phyloP scores from a whole-genome alignment of 768 basidiomycete species.

The Royoungia palumana region DNA sequence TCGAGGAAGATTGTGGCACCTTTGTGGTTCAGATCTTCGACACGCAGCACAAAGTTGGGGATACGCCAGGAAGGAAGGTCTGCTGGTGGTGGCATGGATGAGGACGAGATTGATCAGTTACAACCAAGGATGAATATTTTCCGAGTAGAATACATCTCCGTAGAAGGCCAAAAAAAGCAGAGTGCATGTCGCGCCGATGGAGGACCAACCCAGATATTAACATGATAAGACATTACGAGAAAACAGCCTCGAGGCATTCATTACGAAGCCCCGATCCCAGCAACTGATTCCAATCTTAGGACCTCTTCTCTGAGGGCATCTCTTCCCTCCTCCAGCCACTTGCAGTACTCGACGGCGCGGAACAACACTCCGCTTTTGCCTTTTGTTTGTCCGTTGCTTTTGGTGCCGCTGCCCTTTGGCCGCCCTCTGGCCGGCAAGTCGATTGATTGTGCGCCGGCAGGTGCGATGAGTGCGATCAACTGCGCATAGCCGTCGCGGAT shows the following conservation, averaged over 20 bases:
- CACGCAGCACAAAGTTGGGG: conserved; percentile 51
- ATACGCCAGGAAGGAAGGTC: conserved; percentile 44
- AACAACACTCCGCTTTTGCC: conserved; percentile 90
- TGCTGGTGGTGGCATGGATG: conserved; percentile 23
- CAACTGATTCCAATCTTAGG: conserved; percentile 60
- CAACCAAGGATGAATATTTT: background rate
- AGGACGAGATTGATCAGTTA: background rate
- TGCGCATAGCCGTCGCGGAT: conserved; percentile 90
- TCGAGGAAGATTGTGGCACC: conserved; percentile 57
- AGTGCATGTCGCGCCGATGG: too few relatives aligned
- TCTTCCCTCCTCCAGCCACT: conserved; percentile 82
- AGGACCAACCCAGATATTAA: too few relatives aligned
- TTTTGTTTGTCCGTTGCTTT: conserved; percentile 67
- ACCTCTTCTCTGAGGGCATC: conserved; percentile 71
- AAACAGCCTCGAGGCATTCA: conserved; percentile 18
- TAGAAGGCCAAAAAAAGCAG: too few relatives aligned
- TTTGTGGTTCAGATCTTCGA: conserved; percentile 58
- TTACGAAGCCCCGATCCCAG: conserved; percentile 41
- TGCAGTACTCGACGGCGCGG: conserved; percentile 80
- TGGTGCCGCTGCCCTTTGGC: conserved; percentile 71
- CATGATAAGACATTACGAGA: background rate
- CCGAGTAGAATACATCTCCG: background rate
- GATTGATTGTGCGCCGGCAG: conserved; percentile 68
- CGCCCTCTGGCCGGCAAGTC: conserved; percentile 75
- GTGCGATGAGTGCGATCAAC: conserved; percentile 75